Percentiles rank a stretch among this genome's conserved stretches.
Evolutionary conservation across 73 alveolate species (phyloP).

Genomic region (Blepharisma japonicum): DNA sequence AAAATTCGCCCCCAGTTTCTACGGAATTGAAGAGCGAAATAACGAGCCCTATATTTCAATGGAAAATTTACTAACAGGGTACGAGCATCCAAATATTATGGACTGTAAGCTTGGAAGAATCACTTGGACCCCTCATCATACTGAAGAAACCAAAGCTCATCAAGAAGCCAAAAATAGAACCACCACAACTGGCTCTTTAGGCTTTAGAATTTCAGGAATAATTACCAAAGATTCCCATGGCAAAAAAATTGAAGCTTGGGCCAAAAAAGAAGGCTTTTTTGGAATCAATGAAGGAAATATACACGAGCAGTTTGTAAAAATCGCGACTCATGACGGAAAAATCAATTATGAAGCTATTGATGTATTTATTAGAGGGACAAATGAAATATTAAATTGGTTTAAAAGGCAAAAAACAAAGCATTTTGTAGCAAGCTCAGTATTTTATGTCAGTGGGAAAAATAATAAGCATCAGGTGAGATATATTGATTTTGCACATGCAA

Average conservation of each 20-base stretch:
- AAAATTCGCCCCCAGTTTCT: neutral
- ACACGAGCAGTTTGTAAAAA: constrained; percentile 6
- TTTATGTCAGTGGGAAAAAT: constrained; percentile 9
- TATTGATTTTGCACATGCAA: constrained; percentile 22
- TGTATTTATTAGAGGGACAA: neutral
- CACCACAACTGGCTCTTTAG: constrained; percentile 30
- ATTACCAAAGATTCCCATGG: neutral
- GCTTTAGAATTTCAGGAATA: constrained; percentile 25
- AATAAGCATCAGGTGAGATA: neutral
- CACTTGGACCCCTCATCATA: constrained; percentile 21
- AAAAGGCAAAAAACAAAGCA: neutral
- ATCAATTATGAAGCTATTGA: neutral
- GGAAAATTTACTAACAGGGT: constrained; percentile 12
- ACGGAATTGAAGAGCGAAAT: constrained; percentile 14
- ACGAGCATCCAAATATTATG: constrained; percentile 11
- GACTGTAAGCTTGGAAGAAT: constrained; percentile 18
- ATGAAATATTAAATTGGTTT: neutral
- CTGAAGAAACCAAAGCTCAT: neutral
- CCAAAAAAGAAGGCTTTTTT: constrained; percentile 19
- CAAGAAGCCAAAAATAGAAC: constrained; percentile 13
- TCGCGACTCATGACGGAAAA: neutral
- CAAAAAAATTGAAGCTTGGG: neutral
- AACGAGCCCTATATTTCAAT: neutral
- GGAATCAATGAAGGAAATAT: neutral
- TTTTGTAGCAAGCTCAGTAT: constrained; percentile 14